phyloP scores from a whole-genome alignment of 345 rosid species.

The Ricinus communis region DNA sequence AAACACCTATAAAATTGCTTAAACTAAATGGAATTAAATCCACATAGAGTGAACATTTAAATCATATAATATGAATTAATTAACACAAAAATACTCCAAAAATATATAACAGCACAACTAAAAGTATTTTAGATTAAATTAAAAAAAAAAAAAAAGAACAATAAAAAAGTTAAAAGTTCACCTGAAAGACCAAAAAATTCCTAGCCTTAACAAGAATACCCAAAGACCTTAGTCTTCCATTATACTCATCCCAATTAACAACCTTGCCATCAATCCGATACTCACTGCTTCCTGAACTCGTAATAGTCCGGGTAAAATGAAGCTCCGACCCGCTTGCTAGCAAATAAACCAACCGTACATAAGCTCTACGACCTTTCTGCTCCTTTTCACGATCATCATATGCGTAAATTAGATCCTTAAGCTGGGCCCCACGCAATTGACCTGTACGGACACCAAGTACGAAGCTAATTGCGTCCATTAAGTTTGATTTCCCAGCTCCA shows the following conservation, averaged over 20 bases:
- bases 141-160: background rate
- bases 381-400: constrained; percentile 88
- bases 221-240: constrained; percentile 61
- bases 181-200: constrained; percentile 97
- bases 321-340: constrained; percentile 72
- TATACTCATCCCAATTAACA: constrained; percentile 91
- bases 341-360: constrained; percentile 72
- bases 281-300: constrained; percentile 80
- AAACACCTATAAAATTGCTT: background rate
- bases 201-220: constrained; percentile 98
- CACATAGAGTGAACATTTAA: too few species aligned
- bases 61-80: too few species aligned
- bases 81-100: too few species aligned
- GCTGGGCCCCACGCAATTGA: constrained; percentile 94
- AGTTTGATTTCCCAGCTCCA: constrained; percentile 95
- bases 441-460: constrained; percentile 96
- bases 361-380: constrained; percentile 82
- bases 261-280: constrained; percentile 71
- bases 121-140: background rate
- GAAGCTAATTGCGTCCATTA: constrained; percentile 99
- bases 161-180: constrained; percentile 13
- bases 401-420: constrained; percentile 95
- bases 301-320: constrained; percentile 69
- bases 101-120: background rate
- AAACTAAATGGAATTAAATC: background rate